These are phyloP conservation scores for Blattamonas nauphoetae DNA, from an alignment of 78 protist genomes.

Conservation along the genomic window DNA sequence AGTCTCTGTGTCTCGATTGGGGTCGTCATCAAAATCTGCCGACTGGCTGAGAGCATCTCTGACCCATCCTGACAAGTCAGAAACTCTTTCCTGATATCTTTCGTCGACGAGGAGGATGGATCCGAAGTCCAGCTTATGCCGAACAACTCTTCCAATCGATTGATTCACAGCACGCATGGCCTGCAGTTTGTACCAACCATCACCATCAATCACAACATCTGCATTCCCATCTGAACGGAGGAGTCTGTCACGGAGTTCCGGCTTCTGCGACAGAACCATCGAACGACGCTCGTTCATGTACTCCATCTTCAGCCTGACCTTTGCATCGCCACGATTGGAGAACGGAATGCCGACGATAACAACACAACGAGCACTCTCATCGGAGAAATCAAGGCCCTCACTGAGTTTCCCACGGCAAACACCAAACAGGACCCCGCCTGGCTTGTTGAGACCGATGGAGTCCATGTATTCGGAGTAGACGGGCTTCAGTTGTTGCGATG, in stretches of 20 bases:
- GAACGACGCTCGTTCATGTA: background rate
- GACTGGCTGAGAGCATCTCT: background rate
- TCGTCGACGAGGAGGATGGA: slow-evolving; percentile 4
- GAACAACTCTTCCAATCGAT: slow-evolving; percentile 1
- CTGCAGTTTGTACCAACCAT: background rate
- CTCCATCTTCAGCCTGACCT: background rate
- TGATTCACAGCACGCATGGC: slow-evolving; percentile 12
- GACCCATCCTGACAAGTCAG: background rate
- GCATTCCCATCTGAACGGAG: background rate
- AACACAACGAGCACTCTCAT: slow-evolving; percentile 2
- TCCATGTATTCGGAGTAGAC: background rate
- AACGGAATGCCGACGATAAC: slow-evolving; percentile 12
- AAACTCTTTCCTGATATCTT: background rate
- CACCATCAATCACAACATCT: background rate
- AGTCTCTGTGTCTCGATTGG: too few species aligned
- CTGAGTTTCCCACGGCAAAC: background rate
- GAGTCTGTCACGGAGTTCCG: background rate
- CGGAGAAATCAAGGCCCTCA: slow-evolving; percentile 10
- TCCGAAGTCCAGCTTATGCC: slow-evolving; percentile 14
- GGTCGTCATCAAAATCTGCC: too few species aligned
- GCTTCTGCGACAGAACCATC: too few species aligned
- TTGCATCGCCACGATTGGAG: background rate
- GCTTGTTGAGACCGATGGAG: background rate
- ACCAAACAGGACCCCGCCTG: slow-evolving; percentile 10
- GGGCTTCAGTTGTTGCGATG: background rate